phyloP scores from a whole-genome alignment of 2,329 filamentous ascomycete species.

The Penicillium digitatum region DNA sequence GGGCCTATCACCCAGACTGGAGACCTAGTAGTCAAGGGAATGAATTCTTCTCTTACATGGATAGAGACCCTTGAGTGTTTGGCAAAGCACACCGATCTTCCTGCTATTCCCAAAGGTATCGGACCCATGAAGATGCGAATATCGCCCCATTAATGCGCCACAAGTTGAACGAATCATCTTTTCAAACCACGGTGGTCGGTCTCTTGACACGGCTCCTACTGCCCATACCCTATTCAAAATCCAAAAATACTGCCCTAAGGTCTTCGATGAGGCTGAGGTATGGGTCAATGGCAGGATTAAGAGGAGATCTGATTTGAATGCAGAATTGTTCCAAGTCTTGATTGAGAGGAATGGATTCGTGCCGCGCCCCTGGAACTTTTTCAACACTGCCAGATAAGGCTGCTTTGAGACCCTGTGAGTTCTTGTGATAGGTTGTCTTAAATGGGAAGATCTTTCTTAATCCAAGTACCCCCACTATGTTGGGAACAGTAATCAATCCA shows the following conservation, averaged over 20 bases:
- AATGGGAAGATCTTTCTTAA: neutral
- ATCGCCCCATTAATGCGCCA: constrained; percentile 60
- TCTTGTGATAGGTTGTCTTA: neutral
- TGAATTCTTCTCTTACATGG: constrained; percentile 81
- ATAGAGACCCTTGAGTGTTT: constrained; percentile 72
- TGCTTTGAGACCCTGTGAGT: neutral
- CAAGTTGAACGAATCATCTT: constrained; percentile 76
- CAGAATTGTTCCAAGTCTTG: neutral
- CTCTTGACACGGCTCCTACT: constrained; percentile 75
- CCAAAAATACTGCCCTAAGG: constrained; percentile 65
- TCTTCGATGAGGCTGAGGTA: constrained; percentile 67
- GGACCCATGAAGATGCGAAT: constrained; percentile 88
- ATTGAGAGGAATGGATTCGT: neutral
- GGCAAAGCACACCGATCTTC: constrained; percentile 69
- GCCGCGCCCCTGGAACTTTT: neutral
- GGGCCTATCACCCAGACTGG: constrained; percentile 60
- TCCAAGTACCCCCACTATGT: neutral
- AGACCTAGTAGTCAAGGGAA: constrained; percentile 54
- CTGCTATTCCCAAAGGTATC: constrained; percentile 88
- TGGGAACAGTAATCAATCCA: neutral
- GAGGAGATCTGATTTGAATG: constrained; percentile 69
- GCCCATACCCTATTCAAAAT: constrained; percentile 69
- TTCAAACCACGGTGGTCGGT: constrained; percentile 85
- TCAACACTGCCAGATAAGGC: neutral
- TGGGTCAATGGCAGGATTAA: constrained; percentile 81